phyloP scores from a whole-genome alignment of 2,329 filamentous ascomycete species.

The Metarhizium sp. region DNA sequence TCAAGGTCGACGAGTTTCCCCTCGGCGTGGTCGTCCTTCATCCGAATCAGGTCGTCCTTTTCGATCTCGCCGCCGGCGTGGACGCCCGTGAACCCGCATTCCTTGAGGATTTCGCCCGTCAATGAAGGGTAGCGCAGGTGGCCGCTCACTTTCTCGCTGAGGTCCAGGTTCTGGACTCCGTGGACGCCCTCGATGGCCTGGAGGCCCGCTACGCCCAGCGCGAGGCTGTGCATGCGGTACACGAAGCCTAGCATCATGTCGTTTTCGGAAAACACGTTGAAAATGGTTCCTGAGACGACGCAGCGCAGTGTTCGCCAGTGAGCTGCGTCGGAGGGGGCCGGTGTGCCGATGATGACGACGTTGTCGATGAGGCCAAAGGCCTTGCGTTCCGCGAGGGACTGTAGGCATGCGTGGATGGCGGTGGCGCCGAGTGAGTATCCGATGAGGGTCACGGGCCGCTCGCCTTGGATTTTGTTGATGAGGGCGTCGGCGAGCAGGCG shows the following conservation, averaged over 20 bases:
- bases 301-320: constrained; percentile 71
- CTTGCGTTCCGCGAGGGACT: constrained; percentile 63
- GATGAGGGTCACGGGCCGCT: constrained; percentile 69
- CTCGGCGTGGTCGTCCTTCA: constrained; percentile 29
- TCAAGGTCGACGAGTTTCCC: constrained; percentile 22
- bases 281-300: constrained; percentile 71
- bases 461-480: constrained; percentile 72
- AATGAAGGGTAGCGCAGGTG: constrained; percentile 44
- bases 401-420: constrained; percentile 74
- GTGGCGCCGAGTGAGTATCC: constrained; percentile 76
- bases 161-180: constrained; percentile 50
- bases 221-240: constrained; percentile 74
- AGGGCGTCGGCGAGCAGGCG: constrained; percentile 72
- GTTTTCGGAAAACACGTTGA: constrained; percentile 83
- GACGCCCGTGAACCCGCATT: constrained; percentile 41
- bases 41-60: constrained; percentile 39
- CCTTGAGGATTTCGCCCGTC: constrained; percentile 40
- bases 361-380: constrained; percentile 80
- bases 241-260: constrained; percentile 83
- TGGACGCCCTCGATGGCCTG: constrained; percentile 60
- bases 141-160: constrained; percentile 42
- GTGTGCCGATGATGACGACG: constrained; percentile 73
- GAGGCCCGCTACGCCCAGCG: constrained; percentile 75
- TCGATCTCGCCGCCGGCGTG: constrained; percentile 37
- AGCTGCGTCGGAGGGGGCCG: constrained; percentile 59